Evolutionary conservation across 345 rosid genomes (phyloP).

Genomic region (Citrus trifoliata): DNA sequence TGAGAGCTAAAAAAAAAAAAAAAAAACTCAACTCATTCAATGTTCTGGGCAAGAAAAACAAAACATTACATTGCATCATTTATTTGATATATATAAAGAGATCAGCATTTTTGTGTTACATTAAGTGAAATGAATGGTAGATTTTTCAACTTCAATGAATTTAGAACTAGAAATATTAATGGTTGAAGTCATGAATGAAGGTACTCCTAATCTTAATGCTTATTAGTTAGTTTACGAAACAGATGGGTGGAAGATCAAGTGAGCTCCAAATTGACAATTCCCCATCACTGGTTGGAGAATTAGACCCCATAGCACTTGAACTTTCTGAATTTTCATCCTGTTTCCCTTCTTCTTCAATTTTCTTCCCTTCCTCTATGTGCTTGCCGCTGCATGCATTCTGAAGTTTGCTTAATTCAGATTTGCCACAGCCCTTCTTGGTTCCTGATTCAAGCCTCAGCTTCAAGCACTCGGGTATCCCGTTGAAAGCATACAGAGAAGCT

Average conservation of each 20-base stretch:
- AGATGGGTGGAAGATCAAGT: slow-evolving; percentile 64
- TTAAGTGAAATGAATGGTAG: slow-evolving; percentile 6
- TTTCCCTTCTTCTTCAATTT: slow-evolving; percentile 14
- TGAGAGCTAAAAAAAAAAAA: too few relatives aligned
- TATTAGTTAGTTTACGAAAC: slow-evolving; percentile 42
- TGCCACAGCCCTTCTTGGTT: slow-evolving; percentile 20
- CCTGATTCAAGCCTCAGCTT: slow-evolving; percentile 35
- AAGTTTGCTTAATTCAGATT: slow-evolving; percentile 28
- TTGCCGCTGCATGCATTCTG: slow-evolving; percentile 33
- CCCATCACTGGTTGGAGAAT: slow-evolving; percentile 19
- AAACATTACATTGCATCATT: not conserved
- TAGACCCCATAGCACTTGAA: slow-evolving; percentile 13
- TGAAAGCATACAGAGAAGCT: slow-evolving; percentile 62
- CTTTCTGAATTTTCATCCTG: slow-evolving; percentile 20
- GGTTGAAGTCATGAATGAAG: not conserved
- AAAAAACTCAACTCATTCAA: not conserved
- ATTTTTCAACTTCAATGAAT: not conserved
- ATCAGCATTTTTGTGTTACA: not conserved
- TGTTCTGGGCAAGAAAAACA: not conserved
- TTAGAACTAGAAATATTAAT: not conserved
- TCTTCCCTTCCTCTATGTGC: slow-evolving; percentile 25
- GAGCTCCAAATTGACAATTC: slow-evolving; percentile 59
- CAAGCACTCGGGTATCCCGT: slow-evolving; percentile 57
- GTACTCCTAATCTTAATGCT: not conserved
- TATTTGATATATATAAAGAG: not conserved